Evolutionary conservation across 2,329 filamentous ascomycete species (phyloP), one percentile per base, ranked within the genome.

Genomic region (Aspergillus carbonarius): DNA sequence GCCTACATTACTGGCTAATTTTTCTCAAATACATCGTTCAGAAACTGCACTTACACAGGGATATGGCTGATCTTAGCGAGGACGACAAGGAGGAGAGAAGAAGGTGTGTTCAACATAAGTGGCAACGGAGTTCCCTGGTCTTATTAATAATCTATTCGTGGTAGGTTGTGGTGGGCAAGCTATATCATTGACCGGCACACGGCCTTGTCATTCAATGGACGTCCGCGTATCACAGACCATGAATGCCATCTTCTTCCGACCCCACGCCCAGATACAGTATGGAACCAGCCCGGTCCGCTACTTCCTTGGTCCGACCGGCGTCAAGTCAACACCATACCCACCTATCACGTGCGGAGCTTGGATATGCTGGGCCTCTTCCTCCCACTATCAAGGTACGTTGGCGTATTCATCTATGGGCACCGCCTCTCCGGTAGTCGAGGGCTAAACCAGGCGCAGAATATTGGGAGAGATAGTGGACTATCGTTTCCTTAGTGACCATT

Each of bases 181-280:
- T 53, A 53, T 44, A 53, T 53, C 10, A 53, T 53, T 20, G 50
- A 53, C 17, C 50, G 50, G n/a, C 50, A 53, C 15, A 17, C 37
- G 15, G 50, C 50, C 6, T 18, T 53, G 13, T 53, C 50, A 13
- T 53, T 53, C 50, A 53, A 53, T 18, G 50, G 23, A 27, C 50
- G 50, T 4, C 50, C 50, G 27, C 50, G 37, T 13, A 39, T 53
- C n/a, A 53, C 50, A 17, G 37, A 53, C 23, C 37, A 53, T 18
- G 50, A 53, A 23, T 53, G 50, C n/a, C 39, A 32, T 7, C 30
- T 10, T 15, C 34, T 42, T 13, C 50, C 50, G 23, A 20, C n/a
- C 6, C 37, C 50, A 20, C 30, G 50, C 15, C 23, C 50, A 5
- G 50, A 53, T 27, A 23, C n/a, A 30, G n/a, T 23, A n/a, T 53